Evolutionary conservation across 2,329 filamentous ascomycete genomes (phyloP), one percentile per base, ranked within the genome.

Genomic region (Cercospora janseana): DNA sequence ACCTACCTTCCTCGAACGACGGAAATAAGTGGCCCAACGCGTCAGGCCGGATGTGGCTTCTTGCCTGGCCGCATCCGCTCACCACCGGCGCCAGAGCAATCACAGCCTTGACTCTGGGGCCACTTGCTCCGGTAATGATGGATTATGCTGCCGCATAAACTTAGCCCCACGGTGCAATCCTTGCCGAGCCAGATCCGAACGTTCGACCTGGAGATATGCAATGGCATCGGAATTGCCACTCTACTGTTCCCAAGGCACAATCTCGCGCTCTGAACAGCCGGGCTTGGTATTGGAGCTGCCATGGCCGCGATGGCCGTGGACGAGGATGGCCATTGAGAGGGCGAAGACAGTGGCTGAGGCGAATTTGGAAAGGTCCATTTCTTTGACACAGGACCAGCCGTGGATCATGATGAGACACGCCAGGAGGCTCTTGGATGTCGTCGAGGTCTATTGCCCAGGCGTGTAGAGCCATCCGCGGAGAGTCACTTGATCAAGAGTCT

Each of bases 371-470:
- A 43, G 40, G n/a, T 43, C 40, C 24, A 43, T 43, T 43, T 43
- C 40, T 28, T 43, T 43, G 8, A 43, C 24, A 16, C 24, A 43
- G 15, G 40, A 43, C 40, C 24, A 43, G 26, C 40, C 24, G 24
- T 43, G 40, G 24, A 12, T 20, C 24, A 43, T 31, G n/a, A 43
- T 43, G 23, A 43, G 24, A 15, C 40, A 43, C 13, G 40, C 5
- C 6, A 43, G 4, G 10, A 23, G 18, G 4, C 1, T 1, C 13
- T 38, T 38, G 15, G 24, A 3, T 29, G 5, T 26, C n/a, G n/a
- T 29, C 21, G n/a, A 2, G 23, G 24, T 8, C 10, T 31, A 16
- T 10, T 43, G 24, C 5, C 8, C 16, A 20, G 40, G 40, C 29
- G 40, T 43, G 15, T 43, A 29, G 21, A 43, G 24, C 24, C 40